Evolutionary conservation across 2,329 filamentous ascomycete species (phyloP).

Genomic region (Pestalotiopsis sp.): DNA sequence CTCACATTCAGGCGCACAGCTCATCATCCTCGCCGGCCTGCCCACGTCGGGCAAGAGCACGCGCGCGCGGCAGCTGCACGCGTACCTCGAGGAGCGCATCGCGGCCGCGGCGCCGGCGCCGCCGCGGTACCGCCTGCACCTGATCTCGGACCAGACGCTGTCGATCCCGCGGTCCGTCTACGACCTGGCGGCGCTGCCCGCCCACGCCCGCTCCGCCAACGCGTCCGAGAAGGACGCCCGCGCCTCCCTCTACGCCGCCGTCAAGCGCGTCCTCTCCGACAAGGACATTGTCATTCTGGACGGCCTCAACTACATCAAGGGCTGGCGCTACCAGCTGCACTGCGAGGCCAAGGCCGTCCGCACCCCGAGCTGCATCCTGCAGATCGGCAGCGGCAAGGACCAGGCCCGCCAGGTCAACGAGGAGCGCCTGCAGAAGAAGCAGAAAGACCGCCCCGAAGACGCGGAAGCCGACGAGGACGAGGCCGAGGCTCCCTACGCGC

Average conservation of each 20-base stretch:
- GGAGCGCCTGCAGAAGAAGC: slow-evolving; percentile 45
- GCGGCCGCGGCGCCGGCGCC: slow-evolving; percentile 23
- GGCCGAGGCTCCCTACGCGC: slow-evolving; percentile 51
- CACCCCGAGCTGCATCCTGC: slow-evolving; percentile 74
- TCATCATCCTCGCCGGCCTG: slow-evolving; percentile 67
- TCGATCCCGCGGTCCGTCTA: slow-evolving; percentile 72
- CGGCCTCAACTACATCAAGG: slow-evolving; percentile 85
- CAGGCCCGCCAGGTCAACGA: slow-evolving; percentile 60
- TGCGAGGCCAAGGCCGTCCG: slow-evolving; percentile 80
- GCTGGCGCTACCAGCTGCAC: slow-evolving; percentile 82
- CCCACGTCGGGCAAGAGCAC: slow-evolving; percentile 70
- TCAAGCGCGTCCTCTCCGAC: slow-evolving; percentile 72
- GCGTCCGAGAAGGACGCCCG: slow-evolving; percentile 80
- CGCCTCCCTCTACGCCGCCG: slow-evolving; percentile 72
- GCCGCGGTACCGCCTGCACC: slow-evolving; percentile 64
- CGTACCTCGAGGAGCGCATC: slow-evolving; percentile 62
- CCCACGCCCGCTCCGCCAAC: slow-evolving; percentile 68
- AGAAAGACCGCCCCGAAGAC: slow-evolving; percentile 38
- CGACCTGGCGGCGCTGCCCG: slow-evolving; percentile 59
- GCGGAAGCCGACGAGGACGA: slow-evolving; percentile 19
- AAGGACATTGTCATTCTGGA: slow-evolving; percentile 79
- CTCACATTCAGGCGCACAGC: slow-evolving; percentile 38
- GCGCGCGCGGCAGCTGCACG: slow-evolving; percentile 64
- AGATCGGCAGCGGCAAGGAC: slow-evolving; percentile 59
- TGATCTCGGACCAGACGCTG: slow-evolving; percentile 72